Percentiles rank a stretch among this genome's conserved stretches.
Evolutionary conservation across 164 flowering plant species (phyloP).

Genomic region (Stephania cephalantha): DNA sequence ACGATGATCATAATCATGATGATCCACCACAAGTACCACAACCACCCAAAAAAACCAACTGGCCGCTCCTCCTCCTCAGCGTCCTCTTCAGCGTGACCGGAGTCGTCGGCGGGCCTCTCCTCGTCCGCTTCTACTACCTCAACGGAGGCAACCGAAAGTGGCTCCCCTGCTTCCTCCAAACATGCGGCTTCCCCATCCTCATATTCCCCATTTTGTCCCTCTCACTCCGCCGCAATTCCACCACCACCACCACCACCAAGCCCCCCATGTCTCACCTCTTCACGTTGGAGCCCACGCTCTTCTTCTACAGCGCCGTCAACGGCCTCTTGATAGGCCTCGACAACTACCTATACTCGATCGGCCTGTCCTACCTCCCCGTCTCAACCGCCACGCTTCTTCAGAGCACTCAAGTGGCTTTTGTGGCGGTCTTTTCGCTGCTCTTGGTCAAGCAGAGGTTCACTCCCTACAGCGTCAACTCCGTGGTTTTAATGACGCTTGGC

Average conservation of each 20-base stretch:
- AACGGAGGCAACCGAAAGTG: neutral
- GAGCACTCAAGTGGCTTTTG: constrained; percentile 13
- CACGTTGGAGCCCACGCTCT: constrained; percentile 3
- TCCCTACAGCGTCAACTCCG: constrained; percentile 5
- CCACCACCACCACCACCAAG: neutral
- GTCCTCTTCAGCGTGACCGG: neutral
- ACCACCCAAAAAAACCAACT: neutral
- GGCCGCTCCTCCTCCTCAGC: neutral
- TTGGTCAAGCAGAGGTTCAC: constrained; percentile 15
- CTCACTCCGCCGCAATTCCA: neutral
- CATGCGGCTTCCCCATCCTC: neutral
- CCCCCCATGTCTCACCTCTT: neutral
- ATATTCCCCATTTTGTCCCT: neutral
- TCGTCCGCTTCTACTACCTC: neutral
- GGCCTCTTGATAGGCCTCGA: constrained; percentile 4
- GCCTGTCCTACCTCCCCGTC: constrained; percentile 8
- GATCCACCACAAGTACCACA: neutral
- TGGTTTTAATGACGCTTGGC: constrained; percentile 12
- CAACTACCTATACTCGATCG: constrained; percentile 4
- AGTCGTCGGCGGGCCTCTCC: neutral
- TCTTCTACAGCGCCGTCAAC: constrained; percentile 1
- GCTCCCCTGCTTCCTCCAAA: neutral
- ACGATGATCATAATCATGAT: neutral
- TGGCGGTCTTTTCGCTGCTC: constrained; percentile 7
- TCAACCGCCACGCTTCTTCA: constrained; percentile 10